Evolutionary conservation across 139 green algal genomes (phyloP), one percentile per base, ranked within the genome.

Genomic region (Asterochloris erici): DNA sequence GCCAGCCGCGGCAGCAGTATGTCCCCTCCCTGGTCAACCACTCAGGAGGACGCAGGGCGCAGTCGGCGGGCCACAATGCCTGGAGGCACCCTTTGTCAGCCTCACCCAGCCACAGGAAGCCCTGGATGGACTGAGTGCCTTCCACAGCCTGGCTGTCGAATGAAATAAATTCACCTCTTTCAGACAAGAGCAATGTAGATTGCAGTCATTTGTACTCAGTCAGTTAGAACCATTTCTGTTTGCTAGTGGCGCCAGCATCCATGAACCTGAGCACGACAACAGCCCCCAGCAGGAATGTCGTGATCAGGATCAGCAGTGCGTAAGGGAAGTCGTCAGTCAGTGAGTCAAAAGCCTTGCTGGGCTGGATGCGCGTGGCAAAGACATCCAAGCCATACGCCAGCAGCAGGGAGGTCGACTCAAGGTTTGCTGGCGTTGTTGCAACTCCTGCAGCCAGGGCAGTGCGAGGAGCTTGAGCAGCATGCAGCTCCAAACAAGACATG

Each of bases 311-410:
- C 79, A 99, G 90, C 76, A 99, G 86, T 0, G 88, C 93, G 79
- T 95, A 97, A 14, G 89, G 94, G 86, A 99, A 99, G 83, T 98
- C 95, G 73, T 98, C 94, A 15, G 92, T 88, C 23, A 99, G 84
- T 38, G 90, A 89, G 86, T 99, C 96, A 78, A 97, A 99, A 60
- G 81, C 89, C 63, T 84, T 86, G 6, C 91, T 93, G 10, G 96
- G 96, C 38, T 90, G 83, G n/a, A 97, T 74, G 26, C 96, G 90
- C 0, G 88, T 94, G 85, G 93, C 97, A 77, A 95, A 98, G 24
- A 97, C 73, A 87, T 97, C 94, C 82, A 94, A 63, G 13, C 92
- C 91, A 26, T 84, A 74, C 13, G 88, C 89, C 15, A 98, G 82
- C 70, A 98, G 63, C 11, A 97, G 87, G 63, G 76, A 91, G 23